Evolutionary conservation across 495 filamentous ascomycete genomes (phyloP).

Genomic region (Penicillium crystallinum): DNA sequence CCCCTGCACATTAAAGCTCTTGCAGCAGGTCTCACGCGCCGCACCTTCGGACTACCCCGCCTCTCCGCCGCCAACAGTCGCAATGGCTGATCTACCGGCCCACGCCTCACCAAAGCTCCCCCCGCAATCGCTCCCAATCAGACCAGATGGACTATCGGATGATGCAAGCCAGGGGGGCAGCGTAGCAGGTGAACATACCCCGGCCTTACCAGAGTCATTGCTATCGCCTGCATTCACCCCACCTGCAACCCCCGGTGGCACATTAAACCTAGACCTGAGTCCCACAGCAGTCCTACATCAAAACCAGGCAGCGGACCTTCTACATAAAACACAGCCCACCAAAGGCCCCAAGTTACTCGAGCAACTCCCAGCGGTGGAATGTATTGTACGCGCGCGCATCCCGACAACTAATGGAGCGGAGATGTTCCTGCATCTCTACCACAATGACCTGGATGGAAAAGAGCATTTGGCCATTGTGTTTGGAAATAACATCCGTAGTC

Average conservation of each 20-base stretch:
- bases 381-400: constrained; percentile 78
- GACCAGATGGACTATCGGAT: constrained; percentile 13
- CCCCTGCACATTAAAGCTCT: background rate
- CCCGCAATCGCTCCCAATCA: constrained; percentile 31
- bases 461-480: constrained; percentile 99
- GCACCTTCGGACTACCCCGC: constrained; percentile 2
- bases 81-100: constrained; percentile 48
- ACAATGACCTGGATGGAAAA: constrained; percentile 87
- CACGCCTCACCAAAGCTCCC: constrained; percentile 49
- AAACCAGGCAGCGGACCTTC: constrained; percentile 21
- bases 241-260: constrained; percentile 64
- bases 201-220: constrained; percentile 47
- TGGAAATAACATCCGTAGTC: constrained; percentile 74
- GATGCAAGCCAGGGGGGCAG: constrained; percentile 22
- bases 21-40: background rate
- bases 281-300: constrained; percentile 37
- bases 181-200: constrained; percentile 25
- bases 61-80: constrained; percentile 15
- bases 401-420: constrained; percentile 84
- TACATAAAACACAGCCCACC: constrained; percentile 36
- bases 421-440: constrained; percentile 96
- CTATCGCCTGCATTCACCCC: constrained; percentile 77
- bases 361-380: constrained; percentile 68
- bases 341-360: constrained; percentile 64
- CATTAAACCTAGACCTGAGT: constrained; percentile 37